Conservation (phyloP, 495 filamentous ascomycete genomes). For the Coniosporium apollinis region DNA sequence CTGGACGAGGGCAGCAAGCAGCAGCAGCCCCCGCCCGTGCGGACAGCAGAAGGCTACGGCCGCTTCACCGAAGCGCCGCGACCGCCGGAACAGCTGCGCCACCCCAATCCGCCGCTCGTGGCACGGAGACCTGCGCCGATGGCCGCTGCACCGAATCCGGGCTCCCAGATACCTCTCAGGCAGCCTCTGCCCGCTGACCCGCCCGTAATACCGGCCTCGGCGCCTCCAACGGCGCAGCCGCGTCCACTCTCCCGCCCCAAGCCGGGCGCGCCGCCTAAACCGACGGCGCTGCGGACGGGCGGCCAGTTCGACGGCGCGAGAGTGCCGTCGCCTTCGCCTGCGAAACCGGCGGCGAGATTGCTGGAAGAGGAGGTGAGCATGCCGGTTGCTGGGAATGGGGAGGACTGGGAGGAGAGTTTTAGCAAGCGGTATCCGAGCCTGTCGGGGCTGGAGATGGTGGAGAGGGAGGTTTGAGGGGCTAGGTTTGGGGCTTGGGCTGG, state of each 20-base stretch:
- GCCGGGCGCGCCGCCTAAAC: conserved; percentile 47
- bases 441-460: conserved; percentile 68
- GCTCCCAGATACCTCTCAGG: conserved; percentile 4
- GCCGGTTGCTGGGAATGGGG: conserved; percentile 17
- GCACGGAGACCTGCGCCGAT: conserved; percentile 1
- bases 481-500: not conserved
- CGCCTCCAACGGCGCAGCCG: not conserved
- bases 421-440: conserved; percentile 69
- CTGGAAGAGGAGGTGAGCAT: too few relatives aligned
- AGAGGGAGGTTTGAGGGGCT: conserved; percentile 36
- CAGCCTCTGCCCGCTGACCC: too few relatives aligned
- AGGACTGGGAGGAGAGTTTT: conserved; percentile 61
- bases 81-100: conserved; percentile 6
- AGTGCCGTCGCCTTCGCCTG: conserved; percentile 14
- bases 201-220: conserved; percentile 6
- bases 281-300: conserved; percentile 37
- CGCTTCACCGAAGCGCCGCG: conserved; percentile 47
- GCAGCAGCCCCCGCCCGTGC: conserved; percentile 38
- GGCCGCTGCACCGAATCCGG: conserved; percentile 1
- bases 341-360: conserved; percentile 9
- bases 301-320: conserved; percentile 2
- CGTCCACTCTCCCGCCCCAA: conserved; percentile 19
- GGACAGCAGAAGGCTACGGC: conserved; percentile 81
- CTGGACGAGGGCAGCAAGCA: conserved; percentile 71
- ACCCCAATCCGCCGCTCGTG: conserved; percentile 4